A percentile compares a stretch with the other conserved stretches of the same genome.
These are phyloP conservation scores for Solanum hybrid DNA, from an alignment of 305 asterid genomes.

Conservation along the genomic window DNA sequence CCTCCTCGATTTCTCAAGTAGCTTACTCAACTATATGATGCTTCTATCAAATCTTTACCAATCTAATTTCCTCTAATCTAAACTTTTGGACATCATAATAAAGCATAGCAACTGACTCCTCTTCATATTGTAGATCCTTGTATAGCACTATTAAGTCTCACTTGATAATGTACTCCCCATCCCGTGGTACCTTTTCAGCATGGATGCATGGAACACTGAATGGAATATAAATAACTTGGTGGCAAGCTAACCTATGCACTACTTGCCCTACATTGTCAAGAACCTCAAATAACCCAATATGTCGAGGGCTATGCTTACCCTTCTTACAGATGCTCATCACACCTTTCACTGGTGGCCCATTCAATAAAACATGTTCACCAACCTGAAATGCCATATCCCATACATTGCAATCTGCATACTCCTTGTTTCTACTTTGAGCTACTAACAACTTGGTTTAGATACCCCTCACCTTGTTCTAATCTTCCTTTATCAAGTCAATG, in stretches of 20 bases:
- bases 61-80: not conserved
- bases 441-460: not conserved
- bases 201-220: not conserved
- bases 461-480: not conserved
- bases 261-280: not conserved
- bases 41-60: not conserved
- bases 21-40: not conserved
- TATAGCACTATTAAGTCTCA: not conserved
- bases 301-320: not conserved
- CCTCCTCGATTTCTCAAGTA: not conserved
- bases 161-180: not conserved
- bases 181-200: not conserved
- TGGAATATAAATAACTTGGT: not conserved
- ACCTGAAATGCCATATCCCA: not conserved
- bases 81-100: not conserved
- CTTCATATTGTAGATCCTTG: not conserved
- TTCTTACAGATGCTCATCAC: not conserved
- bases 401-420: not conserved
- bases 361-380: not conserved
- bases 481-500: too few relatives aligned
- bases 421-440: not conserved
- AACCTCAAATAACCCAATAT: not conserved
- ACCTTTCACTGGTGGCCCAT: not conserved
- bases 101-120: too few relatives aligned
- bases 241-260: not conserved